Percentiles rank a stretch among this genome's conserved stretches.
Conservation (phyloP, 2,329 filamentous ascomycete species). For the Pezicula radicicola region DNA sequence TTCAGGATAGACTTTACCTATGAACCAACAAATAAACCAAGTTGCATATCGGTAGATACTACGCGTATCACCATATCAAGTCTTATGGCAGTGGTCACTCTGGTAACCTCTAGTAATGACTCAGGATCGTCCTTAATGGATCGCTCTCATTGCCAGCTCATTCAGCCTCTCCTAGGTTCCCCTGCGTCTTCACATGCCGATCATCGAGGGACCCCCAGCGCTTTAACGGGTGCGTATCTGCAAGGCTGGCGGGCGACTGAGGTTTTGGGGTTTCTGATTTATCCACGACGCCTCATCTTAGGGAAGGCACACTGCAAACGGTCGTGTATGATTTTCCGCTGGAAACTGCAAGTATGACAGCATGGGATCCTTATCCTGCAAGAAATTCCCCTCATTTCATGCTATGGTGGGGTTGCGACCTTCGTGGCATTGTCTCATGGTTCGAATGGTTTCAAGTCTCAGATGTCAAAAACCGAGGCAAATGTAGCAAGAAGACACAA, state of each 20-base stretch:
- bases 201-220: not conserved
- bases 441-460: conserved; percentile 11
- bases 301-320: not conserved
- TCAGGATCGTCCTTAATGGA: not conserved
- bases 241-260: not conserved
- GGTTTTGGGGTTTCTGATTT: not conserved
- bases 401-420: conserved; percentile 10
- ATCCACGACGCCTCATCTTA: not conserved
- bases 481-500: too few species aligned
- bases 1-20: too few species aligned
- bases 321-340: conserved; percentile 1
- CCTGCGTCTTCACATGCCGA: not conserved
- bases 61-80: too few species aligned
- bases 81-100: not conserved
- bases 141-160: not conserved
- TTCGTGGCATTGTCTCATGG: conserved; percentile 8
- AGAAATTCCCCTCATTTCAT: conserved; percentile 8
- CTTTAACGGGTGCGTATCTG: not conserved
- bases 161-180: conserved; percentile 4
- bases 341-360: not conserved
- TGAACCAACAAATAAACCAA: too few species aligned
- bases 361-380: too few species aligned
- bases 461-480: too few species aligned
- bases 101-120: not conserved
- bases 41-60: too few species aligned